Evolutionary conservation across 352 stramenopile genomes (phyloP), one percentile per base, ranked within the genome.

Genomic region (Globisporangium apiculatum): DNA sequence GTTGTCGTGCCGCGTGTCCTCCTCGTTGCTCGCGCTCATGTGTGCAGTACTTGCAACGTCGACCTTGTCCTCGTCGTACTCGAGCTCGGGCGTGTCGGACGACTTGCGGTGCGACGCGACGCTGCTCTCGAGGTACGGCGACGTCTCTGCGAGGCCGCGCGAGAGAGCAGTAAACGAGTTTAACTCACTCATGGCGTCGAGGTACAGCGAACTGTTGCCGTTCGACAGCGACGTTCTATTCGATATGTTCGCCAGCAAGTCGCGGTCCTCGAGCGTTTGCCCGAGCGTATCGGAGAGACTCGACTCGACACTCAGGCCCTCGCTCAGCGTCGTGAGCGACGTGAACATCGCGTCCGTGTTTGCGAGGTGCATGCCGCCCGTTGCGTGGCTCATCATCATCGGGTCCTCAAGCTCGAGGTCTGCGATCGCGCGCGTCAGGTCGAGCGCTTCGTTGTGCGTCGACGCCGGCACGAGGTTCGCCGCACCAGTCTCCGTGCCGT

Each of bases 371-470:
- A 60, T 18, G 40, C 57, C 46, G 42, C 69, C 54, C 54, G 67
- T 49, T 31, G 68, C 49, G 55, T 83, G 79, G 12, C 76, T 75
- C 15, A 92, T 87, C 79, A 90, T 87, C 80, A 93, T 91, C 0
- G 86, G 86, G 47, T 95, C 83, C 64, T 95, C 83, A 0, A 95
- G 71, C 64, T 91, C 79, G 35, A 95, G 57, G 57, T 93, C 80
- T 3, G 85, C 91, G 36, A 95, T 95, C 24, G 85, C 85, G 3
- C 81, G 73, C 9, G 83, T 79, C 31, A 92, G 58, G 52, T 94
- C 85, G 0, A 94, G 72, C 12, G 81, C 78, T 60, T 92, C 77
- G 31, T 79, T 87, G 60, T 94, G 85, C 0, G 69, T 79, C 0
- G 80, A 91, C 0, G 85, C 85, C 0, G 83, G 78, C 10, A 88